Conservation (phyloP, 176 grass and related monocot genomes). For the Oryza punctata region DNA sequence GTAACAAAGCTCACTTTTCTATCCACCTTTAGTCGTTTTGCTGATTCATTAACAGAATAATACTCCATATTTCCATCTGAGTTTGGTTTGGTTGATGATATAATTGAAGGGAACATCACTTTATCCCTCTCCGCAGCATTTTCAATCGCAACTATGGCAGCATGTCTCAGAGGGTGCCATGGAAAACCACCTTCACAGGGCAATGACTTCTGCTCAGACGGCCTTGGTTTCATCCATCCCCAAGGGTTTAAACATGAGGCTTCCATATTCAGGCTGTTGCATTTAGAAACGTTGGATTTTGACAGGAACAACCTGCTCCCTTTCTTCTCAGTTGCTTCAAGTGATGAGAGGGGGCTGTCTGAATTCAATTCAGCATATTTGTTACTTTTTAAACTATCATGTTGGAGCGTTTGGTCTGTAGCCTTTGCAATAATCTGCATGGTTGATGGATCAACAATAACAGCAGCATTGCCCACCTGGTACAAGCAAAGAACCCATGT, state of each 20-base stretch:
- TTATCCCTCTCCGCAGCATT: conserved; percentile 75
- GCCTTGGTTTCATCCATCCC: conserved; percentile 59
- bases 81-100: conserved; percentile 5
- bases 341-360: conserved; percentile 6
- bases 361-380: conserved; percentile 24
- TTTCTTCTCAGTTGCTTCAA: conserved; percentile 10
- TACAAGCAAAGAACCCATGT: conserved; percentile 5
- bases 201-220: conserved; percentile 26
- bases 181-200: conserved; percentile 35
- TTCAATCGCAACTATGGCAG: conserved; percentile 86
- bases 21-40: conserved; percentile 69
- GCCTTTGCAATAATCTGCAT: conserved; percentile 71
- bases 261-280: conserved; percentile 31
- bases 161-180: conserved; percentile 92
- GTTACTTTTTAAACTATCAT: conserved; percentile 28
- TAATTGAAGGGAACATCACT: conserved; percentile 44
- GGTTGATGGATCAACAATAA: conserved; percentile 80
- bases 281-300: conserved; percentile 20
- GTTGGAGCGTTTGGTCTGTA: conserved; percentile 47
- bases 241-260: conserved; percentile 81
- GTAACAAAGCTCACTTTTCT: conserved; percentile 49
- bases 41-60: conserved; percentile 49
- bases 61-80: conserved; percentile 36
- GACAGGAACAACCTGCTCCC: not conserved
- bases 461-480: conserved; percentile 74